Evolutionary conservation across 116 monocot species (phyloP).

Genomic region (Posidonia oceanica): DNA sequence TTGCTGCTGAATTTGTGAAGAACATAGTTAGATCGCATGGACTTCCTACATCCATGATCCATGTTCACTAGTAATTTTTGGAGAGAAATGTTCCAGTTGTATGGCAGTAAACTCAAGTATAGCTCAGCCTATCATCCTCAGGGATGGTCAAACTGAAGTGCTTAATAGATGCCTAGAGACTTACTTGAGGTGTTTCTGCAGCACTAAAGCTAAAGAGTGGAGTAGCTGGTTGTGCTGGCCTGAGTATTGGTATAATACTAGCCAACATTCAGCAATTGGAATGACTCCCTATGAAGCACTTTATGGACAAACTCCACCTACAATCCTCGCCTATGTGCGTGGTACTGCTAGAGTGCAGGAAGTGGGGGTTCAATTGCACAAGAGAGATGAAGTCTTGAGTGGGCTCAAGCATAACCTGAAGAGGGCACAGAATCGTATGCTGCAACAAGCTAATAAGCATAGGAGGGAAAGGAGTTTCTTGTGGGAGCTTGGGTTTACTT

Average conservation of each 20-base stretch:
- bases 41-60: neutral
- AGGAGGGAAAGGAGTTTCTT: neutral
- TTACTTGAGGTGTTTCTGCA: neutral
- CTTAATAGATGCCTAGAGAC: neutral
- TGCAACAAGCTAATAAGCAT: neutral
- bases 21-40: neutral
- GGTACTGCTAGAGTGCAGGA: neutral
- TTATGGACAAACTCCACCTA: neutral
- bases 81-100: neutral
- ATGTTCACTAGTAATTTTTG: neutral
- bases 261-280: neutral
- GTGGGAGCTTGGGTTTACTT: neutral
- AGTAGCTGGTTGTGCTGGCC: neutral
- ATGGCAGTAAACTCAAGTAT: neutral
- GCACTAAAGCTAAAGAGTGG: neutral
- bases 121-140: neutral
- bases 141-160: neutral
- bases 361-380: neutral
- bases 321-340: neutral
- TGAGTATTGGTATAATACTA: neutral
- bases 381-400: neutral
- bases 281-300: neutral
- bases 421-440: neutral
- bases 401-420: neutral
- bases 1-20: neutral